Conservation (phyloP, 148 eudicot species). For the Rhododendron kiyosumense region DNA sequence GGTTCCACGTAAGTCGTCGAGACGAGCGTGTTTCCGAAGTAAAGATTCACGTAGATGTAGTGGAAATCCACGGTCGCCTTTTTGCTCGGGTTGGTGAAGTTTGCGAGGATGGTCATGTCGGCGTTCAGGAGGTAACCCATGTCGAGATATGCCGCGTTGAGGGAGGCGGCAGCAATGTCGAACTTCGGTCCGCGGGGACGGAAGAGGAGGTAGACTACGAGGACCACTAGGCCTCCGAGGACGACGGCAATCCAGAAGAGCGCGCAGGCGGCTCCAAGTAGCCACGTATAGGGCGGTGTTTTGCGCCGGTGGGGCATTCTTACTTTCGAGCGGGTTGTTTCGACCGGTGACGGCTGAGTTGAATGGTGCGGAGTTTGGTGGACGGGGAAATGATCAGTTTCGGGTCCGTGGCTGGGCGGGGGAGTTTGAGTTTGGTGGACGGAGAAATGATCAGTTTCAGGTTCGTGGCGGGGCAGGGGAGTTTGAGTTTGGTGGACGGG, state of each 20-base stretch:
- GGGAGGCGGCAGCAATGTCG: constrained; percentile 48
- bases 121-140: constrained; percentile 67
- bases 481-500: not conserved
- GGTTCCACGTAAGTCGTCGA: constrained; percentile 57
- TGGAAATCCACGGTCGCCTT: constrained; percentile 63
- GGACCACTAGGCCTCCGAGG: constrained; percentile 65
- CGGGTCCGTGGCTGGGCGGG: not conserved
- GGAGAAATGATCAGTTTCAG: not conserved
- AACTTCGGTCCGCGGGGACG: constrained; percentile 68
- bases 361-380: too few relatives aligned
- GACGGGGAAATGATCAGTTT: not conserved
- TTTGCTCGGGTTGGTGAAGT: constrained; percentile 73
- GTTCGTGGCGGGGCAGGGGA: not conserved
- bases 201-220: constrained; percentile 57
- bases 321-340: not conserved
- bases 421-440: not conserved
- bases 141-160: constrained; percentile 83
- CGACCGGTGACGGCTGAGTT: not conserved
- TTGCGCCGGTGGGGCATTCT: constrained; percentile 19
- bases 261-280: constrained; percentile 51
- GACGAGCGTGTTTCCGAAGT: constrained; percentile 32
- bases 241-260: constrained; percentile 69
- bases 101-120: constrained; percentile 58
- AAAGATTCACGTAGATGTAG: constrained; percentile 45
- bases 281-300: constrained; percentile 59